phyloP scores from a whole-genome alignment of 2,329 filamentous ascomycete species.

The Colletotrichum lupini region DNA sequence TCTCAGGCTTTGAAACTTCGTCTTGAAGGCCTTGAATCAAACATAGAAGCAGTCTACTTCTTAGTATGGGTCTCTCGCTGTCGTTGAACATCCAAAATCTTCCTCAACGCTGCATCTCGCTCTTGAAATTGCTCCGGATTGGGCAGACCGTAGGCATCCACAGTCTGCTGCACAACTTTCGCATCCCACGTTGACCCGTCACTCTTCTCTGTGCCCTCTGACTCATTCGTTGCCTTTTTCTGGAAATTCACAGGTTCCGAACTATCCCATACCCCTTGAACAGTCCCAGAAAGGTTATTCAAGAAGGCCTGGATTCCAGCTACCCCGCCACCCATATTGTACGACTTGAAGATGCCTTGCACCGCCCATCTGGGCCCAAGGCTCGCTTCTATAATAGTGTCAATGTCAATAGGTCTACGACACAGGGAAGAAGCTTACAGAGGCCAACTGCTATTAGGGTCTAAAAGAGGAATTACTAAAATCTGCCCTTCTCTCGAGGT shows the following conservation, averaged over 20 bases:
- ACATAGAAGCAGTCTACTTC: neutral
- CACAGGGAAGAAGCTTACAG: too few relatives aligned
- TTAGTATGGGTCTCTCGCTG: neutral
- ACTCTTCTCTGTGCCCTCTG: neutral
- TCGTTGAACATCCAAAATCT: neutral
- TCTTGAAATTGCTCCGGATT: neutral
- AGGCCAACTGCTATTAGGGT: too few relatives aligned
- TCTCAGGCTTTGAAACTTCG: too few relatives aligned
- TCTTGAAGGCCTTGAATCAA: neutral
- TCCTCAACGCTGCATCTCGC: neutral
- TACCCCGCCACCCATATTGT: slow-evolving; percentile 3
- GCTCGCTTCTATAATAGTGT: slow-evolving; percentile 6
- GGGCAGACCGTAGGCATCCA: neutral
- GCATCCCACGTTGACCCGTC: neutral
- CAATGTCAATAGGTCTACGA: too few relatives aligned
- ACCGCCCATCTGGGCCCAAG: slow-evolving; percentile 8
- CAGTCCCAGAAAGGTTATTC: slow-evolving; percentile 2
- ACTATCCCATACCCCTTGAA: slow-evolving; percentile 4
- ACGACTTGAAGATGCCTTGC: slow-evolving; percentile 7
- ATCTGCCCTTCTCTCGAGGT: too few relatives aligned
- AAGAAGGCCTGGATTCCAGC: neutral
- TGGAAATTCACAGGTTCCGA: neutral
- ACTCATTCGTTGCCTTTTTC: neutral
- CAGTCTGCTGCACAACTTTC: slow-evolving; percentile 3
- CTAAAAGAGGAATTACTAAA: too few relatives aligned